phyloP scores from a whole-genome alignment of 768 basidiomycete species.

The Tulasnella sp. region DNA sequence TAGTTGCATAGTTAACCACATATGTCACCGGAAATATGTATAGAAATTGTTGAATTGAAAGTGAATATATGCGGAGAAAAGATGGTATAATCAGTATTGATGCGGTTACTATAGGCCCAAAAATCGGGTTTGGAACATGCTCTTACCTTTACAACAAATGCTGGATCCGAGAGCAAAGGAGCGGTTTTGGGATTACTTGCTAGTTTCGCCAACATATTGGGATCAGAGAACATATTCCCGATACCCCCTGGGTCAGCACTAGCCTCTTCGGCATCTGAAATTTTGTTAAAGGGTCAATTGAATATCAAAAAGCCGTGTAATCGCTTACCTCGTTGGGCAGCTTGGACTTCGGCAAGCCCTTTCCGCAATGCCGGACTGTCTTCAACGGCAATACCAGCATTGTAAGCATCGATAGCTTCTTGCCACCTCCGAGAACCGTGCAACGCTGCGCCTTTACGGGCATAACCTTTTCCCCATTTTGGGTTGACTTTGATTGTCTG shows the following conservation, averaged over 20 bases:
- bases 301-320: slow-evolving; percentile 5
- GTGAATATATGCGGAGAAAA: too few relatives aligned
- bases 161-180: slow-evolving; percentile 69
- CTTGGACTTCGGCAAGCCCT: slow-evolving; percentile 77
- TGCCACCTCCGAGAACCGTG: slow-evolving; percentile 69
- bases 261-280: slow-evolving; percentile 28
- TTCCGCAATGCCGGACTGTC: slow-evolving; percentile 67
- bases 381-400: slow-evolving; percentile 68
- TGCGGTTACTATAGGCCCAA: too few relatives aligned
- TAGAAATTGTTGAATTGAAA: too few relatives aligned
- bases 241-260: slow-evolving; percentile 47
- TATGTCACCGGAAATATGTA: too few relatives aligned
- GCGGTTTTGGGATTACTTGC: slow-evolving; percentile 76
- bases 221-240: slow-evolving; percentile 70
- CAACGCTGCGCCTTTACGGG: slow-evolving; percentile 83
- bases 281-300: slow-evolving; percentile 21
- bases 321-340: slow-evolving; percentile 53
- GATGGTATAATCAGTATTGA: too few relatives aligned
- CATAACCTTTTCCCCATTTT: slow-evolving; percentile 80
- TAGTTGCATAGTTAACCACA: too few relatives aligned
- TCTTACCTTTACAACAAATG: slow-evolving; percentile 61
- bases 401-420: slow-evolving; percentile 75
- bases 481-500: slow-evolving; percentile 50
- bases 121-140: background rate
- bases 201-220: slow-evolving; percentile 68